These are phyloP conservation scores for Clavariopsis aquatica DNA, from an alignment of 495 filamentous ascomycete genomes.

Conservation along the genomic window DNA sequence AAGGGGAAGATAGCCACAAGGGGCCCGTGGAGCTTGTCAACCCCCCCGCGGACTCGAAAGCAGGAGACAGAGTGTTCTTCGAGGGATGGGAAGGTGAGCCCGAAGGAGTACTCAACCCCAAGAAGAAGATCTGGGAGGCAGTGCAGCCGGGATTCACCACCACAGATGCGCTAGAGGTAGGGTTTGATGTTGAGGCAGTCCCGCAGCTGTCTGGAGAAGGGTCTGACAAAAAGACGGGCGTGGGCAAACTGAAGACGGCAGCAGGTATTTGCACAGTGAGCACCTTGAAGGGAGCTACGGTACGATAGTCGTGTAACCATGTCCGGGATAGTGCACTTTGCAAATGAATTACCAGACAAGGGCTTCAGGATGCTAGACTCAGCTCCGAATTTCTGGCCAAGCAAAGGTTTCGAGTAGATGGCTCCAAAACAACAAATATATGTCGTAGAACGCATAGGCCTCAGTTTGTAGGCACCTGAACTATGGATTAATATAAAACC, in stretches of 20 bases:
- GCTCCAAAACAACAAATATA: too few species aligned
- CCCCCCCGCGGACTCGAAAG: constrained; percentile 74
- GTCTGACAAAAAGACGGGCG: constrained; percentile 44
- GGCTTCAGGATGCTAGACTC: neutral
- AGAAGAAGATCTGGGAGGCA: constrained; percentile 98
- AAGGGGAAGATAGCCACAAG: constrained; percentile 81
- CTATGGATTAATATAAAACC: neutral
- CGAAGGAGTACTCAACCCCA: constrained; percentile 89
- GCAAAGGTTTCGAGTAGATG: too few species aligned
- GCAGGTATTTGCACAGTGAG: constrained; percentile 45
- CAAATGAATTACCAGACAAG: neutral
- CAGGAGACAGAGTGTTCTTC: constrained; percentile 86
- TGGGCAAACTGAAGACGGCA: constrained; percentile 45
- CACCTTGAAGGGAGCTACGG: constrained; percentile 43
- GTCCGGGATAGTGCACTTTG: neutral
- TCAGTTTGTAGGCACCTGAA: neutral
- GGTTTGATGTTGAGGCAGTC: constrained; percentile 66
- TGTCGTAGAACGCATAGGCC: neutral
- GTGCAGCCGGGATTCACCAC: constrained; percentile 95
- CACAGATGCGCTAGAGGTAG: constrained; percentile 74
- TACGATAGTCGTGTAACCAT: constrained; percentile 25
- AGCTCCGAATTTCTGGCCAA: too few species aligned
- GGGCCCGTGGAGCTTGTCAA: constrained; percentile 91
- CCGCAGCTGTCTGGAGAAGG: constrained; percentile 61
- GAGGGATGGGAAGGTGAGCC: constrained; percentile 94